A percentile compares a stretch with the other conserved stretches of the same genome.
Conservation (phyloP, 371 early-diverging fungal genomes). For the Rhizopus delemar region DNA sequence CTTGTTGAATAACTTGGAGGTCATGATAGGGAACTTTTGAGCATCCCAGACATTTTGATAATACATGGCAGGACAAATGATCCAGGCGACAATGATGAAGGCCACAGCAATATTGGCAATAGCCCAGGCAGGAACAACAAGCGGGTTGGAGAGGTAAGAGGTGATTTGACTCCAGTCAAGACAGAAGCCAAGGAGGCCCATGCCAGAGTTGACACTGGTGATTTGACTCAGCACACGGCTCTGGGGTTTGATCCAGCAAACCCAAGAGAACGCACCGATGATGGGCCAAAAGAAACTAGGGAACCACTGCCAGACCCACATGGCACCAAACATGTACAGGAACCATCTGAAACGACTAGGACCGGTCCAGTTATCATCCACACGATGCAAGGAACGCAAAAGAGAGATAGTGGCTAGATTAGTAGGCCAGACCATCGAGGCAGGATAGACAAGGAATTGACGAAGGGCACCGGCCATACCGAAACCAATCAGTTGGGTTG, state of each 20-base stretch:
- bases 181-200: conserved; percentile 69
- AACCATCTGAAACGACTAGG: conserved; percentile 66
- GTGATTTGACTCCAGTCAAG: conserved; percentile 79
- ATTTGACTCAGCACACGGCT: conserved; percentile 59
- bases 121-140: conserved; percentile 75
- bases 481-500: conserved; percentile 79
- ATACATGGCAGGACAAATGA: conserved; percentile 73
- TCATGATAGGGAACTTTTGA: conserved; percentile 64
- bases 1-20: conserved; percentile 38
- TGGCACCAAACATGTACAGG: conserved; percentile 54
- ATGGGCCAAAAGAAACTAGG: conserved; percentile 77
- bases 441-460: conserved; percentile 77
- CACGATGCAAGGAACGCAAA: conserved; percentile 71
- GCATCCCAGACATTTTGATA: conserved; percentile 68
- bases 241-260: conserved; percentile 71
- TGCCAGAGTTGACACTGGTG: conserved; percentile 63
- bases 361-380: conserved; percentile 46
- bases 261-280: conserved; percentile 70
- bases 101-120: conserved; percentile 71
- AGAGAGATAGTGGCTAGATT: conserved; percentile 73
- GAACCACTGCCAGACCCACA: conserved; percentile 75
- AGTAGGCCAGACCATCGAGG: conserved; percentile 86
- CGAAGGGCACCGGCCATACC: conserved; percentile 82
- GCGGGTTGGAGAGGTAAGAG: conserved; percentile 67
- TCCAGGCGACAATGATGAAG: conserved; percentile 71